These are phyloP conservation scores for Talaromyces funiculosus DNA, from an alignment of 2,329 filamentous ascomycete species.

Conservation along the genomic window DNA sequence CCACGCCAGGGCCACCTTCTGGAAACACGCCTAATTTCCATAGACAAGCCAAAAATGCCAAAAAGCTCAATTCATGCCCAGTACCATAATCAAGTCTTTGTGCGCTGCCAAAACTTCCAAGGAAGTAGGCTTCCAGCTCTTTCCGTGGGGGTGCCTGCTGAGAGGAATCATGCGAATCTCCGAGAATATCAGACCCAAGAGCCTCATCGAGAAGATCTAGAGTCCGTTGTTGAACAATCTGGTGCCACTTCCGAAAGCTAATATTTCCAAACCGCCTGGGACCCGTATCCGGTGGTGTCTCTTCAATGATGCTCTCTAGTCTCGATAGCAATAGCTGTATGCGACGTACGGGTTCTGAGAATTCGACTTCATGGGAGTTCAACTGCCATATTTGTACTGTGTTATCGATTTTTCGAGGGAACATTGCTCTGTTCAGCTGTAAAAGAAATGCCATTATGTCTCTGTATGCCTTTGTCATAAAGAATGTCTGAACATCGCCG, in stretches of 20 bases:
- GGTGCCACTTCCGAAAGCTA: conserved; percentile 80
- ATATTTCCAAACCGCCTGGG: conserved; percentile 88
- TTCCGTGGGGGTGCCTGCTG: conserved; percentile 48
- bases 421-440: conserved; percentile 83
- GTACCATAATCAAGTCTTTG: conserved; percentile 93
- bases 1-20: conserved; percentile 47
- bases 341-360: conserved; percentile 55
- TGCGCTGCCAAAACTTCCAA: conserved; percentile 80
- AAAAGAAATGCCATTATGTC: conserved; percentile 83
- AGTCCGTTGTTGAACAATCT: conserved; percentile 58
- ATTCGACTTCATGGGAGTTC: conserved; percentile 37
- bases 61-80: conserved; percentile 89
- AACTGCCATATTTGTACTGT: conserved; percentile 47
- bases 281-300: conserved; percentile 77
- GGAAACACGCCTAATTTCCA: conserved; percentile 86
- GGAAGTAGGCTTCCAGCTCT: conserved; percentile 72
- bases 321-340: conserved; percentile 62
- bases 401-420: conserved; percentile 55
- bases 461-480: conserved; percentile 73
- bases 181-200: conserved; percentile 48
- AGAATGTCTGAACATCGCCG: conserved; percentile 73
- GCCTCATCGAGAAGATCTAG: conserved; percentile 53
- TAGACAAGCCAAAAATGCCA: conserved; percentile 81
- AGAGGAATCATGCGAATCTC: conserved; percentile 20
- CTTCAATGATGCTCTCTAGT: conserved; percentile 63